phyloP scores from a whole-genome alignment of 768 basidiomycete genomes.

The Chalciporus chontae region DNA sequence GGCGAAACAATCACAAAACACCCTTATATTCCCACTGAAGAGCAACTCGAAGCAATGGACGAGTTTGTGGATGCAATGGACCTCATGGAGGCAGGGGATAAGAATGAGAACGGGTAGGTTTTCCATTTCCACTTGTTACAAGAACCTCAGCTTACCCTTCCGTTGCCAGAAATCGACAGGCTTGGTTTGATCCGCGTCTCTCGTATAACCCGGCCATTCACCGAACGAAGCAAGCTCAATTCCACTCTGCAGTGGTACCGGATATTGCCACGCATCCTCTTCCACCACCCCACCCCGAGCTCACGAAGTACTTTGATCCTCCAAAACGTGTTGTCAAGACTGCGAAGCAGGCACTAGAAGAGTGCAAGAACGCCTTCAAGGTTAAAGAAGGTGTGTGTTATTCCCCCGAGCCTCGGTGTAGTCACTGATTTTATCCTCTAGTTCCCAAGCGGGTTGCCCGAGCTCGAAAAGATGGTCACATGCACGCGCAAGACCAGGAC shows the following conservation, averaged over 20 bases:
- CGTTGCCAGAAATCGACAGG: slow-evolving; percentile 45
- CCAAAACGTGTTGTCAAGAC: slow-evolving; percentile 66
- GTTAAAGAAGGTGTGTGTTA: slow-evolving; percentile 65
- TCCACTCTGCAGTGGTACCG: slow-evolving; percentile 77
- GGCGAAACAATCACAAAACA: slow-evolving; percentile 74
- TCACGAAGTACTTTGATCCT: slow-evolving; percentile 80
- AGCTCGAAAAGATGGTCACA: slow-evolving; percentile 60
- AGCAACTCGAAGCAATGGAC: slow-evolving; percentile 81
- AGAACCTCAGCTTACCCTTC: slow-evolving; percentile 1
- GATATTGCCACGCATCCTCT: slow-evolving; percentile 75
- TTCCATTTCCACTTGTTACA: neutral
- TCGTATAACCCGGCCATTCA: slow-evolving; percentile 92
- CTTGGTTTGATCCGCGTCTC: slow-evolving; percentile 75
- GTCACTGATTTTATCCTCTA: slow-evolving; percentile 24
- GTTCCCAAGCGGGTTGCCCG: slow-evolving; percentile 61
- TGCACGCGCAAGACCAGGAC: slow-evolving; percentile 57
- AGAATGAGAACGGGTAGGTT: slow-evolving; percentile 69
- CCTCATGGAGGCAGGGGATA: slow-evolving; percentile 71
- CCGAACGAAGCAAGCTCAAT: slow-evolving; percentile 88
- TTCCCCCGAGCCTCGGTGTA: neutral
- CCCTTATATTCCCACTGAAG: slow-evolving; percentile 75
- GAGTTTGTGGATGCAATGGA: slow-evolving; percentile 87
- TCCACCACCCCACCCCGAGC: slow-evolving; percentile 81
- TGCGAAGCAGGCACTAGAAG: slow-evolving; percentile 51
- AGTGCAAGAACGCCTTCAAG: slow-evolving; percentile 64